Conservation (phyloP, 1,139 yeast species). For the Yamadazyma dendronema region DNA sequence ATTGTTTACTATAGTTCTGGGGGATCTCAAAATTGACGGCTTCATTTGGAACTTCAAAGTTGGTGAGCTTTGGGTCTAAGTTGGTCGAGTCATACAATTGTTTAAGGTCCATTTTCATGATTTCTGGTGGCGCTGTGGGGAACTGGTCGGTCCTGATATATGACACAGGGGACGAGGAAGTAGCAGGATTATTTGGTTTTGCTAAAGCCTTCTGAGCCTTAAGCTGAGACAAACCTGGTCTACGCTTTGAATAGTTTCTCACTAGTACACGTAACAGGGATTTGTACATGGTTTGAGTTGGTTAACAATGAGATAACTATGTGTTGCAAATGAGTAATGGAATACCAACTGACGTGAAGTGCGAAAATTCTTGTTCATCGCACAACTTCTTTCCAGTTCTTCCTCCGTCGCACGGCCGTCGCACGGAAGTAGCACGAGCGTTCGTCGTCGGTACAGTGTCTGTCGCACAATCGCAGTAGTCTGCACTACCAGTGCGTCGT, state of each 20-base stretch:
- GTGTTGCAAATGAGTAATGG: background rate
- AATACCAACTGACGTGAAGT: background rate
- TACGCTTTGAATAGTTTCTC: constrained; percentile 9
- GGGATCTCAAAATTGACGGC: constrained; percentile 34
- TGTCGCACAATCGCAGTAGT: too few species aligned
- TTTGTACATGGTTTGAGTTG: constrained; percentile 1
- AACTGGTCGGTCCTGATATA: constrained; percentile 29
- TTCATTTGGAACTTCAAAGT: constrained; percentile 8
- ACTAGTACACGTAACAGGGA: background rate
- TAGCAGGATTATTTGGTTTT: constrained; percentile 1
- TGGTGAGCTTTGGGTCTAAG: constrained; percentile 2
- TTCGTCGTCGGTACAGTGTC: too few species aligned
- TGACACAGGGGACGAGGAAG: constrained; percentile 2
- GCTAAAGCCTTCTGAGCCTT: constrained; percentile 7
- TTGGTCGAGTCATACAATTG: constrained; percentile 21
- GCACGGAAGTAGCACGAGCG: too few species aligned
- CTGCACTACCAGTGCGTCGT: too few species aligned
- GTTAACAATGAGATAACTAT: background rate
- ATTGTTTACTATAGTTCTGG: constrained; percentile 26
- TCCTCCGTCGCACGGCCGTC: too few species aligned
- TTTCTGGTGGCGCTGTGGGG: constrained; percentile 29
- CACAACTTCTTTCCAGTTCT: too few species aligned
- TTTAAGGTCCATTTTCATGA: constrained; percentile 17
- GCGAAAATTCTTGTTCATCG: too few species aligned
- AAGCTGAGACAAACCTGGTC: constrained; percentile 9